Base-by-base conservation (phyloP, 1,284 basidiomycete genomes). In the Coriolopsis trogii region DNA sequence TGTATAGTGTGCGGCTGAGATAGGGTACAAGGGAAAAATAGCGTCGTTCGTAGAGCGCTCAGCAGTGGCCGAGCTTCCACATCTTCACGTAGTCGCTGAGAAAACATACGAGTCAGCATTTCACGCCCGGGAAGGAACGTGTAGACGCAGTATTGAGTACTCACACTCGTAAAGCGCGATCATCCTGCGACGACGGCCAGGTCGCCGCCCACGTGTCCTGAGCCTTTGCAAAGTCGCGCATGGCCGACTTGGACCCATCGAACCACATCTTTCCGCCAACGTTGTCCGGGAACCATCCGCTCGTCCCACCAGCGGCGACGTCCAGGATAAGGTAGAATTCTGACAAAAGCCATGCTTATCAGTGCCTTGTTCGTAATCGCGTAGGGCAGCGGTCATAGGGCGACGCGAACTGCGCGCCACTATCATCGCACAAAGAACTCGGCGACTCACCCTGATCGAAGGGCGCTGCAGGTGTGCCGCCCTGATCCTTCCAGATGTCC, bases 241-340 rank as follows among this genome's bases (percentile, higher is more conserved):
- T 84, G 2, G 89, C 85, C 52, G 79, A 80, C 40, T 56, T 69
- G 3, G 86, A 87, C 41, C 77, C 76, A 67, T 92, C 88, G 49
- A 84, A 74, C 92, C 92, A 95, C 23, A 88, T 85, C 71, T 93
- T 95, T 50, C 79, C 77, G 45, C 82, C 83, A 13, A 81, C 70
- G 26, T 76, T 75, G 64, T 93, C 91, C 13, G 87, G 87, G 80
- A 95, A 95, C 88, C 89, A 94, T 16, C 92, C 93, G 63, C 87
- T 91, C 26, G 89, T 93, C 6, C 89, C 89, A 4, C 93, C 93
- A 18, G 85, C 88, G 6, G 87, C 91, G 41, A 94, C 79, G 67
- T 91, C 80, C 63, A 95, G 71, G 59, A 92, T 84, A 33, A 95
- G 73, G 70, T 91, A 93, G 73, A 94, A 95, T 15, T 79, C 88